Evolutionary conservation across 768 basidiomycete species (phyloP).

Genomic region (Suillus sp.): DNA sequence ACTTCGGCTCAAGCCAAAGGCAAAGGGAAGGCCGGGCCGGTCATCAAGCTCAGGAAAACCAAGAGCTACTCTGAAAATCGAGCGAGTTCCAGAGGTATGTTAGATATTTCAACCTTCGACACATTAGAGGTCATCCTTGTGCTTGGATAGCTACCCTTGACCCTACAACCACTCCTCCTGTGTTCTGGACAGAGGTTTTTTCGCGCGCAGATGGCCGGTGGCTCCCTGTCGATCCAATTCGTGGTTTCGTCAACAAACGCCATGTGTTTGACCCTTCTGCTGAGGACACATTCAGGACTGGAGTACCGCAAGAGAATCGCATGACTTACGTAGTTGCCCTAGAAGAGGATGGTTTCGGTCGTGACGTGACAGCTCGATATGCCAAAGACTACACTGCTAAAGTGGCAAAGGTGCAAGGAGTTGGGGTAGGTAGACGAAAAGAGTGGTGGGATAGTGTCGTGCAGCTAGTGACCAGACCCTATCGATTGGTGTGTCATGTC

Average conservation of each 20-base stretch:
- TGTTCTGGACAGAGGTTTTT: conserved; percentile 98
- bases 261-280: conserved; percentile 76
- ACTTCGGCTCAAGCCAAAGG: conserved; percentile 49
- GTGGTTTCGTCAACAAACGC: conserved; percentile 77
- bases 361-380: conserved; percentile 92
- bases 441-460: conserved; percentile 88
- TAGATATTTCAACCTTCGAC: not conserved
- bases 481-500: conserved; percentile 66
- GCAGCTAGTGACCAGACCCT: conserved; percentile 65
- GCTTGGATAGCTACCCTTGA: conserved; percentile 39
- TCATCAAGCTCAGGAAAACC: conserved; percentile 59
- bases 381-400: conserved; percentile 79
- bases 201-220: conserved; percentile 89
- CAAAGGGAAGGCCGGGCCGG: conserved; percentile 56
- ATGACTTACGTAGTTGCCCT: conserved; percentile 93
- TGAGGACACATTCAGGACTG: conserved; percentile 16
- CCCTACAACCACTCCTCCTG: conserved; percentile 70
- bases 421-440: conserved; percentile 56
- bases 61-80: conserved; percentile 51
- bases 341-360: conserved; percentile 91
- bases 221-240: conserved; percentile 91
- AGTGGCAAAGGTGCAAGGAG: conserved; percentile 76
- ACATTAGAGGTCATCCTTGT: conserved; percentile 1
- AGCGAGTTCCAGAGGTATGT: conserved; percentile 32
- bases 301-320: conserved; percentile 61